Evolutionary conservation across 345 rosid species (phyloP).

Genomic region (Orychophragmus violaceus): DNA sequence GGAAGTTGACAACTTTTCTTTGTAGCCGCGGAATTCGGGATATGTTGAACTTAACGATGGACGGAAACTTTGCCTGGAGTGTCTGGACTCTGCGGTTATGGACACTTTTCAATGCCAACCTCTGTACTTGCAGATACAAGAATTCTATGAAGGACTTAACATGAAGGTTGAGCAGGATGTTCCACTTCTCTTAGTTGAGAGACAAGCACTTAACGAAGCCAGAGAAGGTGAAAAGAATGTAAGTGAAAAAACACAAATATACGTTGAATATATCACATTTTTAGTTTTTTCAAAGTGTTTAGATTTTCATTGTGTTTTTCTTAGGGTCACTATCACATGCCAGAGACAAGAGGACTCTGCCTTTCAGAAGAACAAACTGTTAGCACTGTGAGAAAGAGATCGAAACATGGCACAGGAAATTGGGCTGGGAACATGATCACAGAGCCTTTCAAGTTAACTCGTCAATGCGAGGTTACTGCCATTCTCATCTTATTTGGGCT

Average conservation of each 20-base stretch:
- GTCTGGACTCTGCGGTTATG: constrained; percentile 92
- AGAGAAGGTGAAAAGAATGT: constrained; percentile 93
- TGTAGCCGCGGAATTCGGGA: constrained; percentile 63
- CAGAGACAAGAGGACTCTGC: constrained; percentile 99
- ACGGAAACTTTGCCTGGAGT: constrained; percentile 90
- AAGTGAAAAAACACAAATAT: constrained; percentile 22
- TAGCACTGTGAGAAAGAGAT: constrained; percentile 74
- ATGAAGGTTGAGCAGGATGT: constrained; percentile 91
- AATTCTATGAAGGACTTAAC: constrained; percentile 68
- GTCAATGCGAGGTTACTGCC: constrained; percentile 93
- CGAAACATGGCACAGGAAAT: constrained; percentile 55
- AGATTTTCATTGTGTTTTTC: constrained; percentile 9
- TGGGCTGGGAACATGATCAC: constrained; percentile 56
- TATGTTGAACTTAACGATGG: constrained; percentile 83
- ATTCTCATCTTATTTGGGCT: constrained; percentile 94
- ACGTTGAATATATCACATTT: not conserved
- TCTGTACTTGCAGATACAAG: constrained; percentile 66
- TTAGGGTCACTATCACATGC: constrained; percentile 97
- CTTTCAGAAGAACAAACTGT: constrained; percentile 95
- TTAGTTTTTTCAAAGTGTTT: not conserved
- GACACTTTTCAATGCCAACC: constrained; percentile 89
- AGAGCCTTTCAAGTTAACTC: constrained; percentile 73
- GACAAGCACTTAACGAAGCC: constrained; percentile 94
- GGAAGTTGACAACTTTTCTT: constrained; percentile 7
- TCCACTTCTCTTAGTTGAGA: constrained; percentile 91